Evolutionary conservation across 1,139 yeast genomes (phyloP), one percentile per base, ranked within the genome.

Genomic region (Candida sp.): DNA sequence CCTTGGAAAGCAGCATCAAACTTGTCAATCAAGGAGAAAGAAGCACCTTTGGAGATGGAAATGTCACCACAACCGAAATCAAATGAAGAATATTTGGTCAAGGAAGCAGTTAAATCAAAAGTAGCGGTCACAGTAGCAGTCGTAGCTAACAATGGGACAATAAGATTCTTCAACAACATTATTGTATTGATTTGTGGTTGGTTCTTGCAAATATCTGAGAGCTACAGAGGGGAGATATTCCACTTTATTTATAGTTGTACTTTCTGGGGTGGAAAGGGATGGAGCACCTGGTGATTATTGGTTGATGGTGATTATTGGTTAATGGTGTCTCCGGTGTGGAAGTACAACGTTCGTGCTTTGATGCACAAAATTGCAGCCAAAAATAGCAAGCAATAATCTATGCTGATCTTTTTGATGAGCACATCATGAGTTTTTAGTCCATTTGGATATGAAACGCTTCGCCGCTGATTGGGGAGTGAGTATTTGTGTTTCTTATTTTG

Each of bases 41-140:
- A 28, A 44, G 47, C 47, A 44, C 47, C 22, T 23, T 44, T 35
- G 25, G 39, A 30, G 30, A 44, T 44, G 35, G 47, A 35, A 25
- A 44, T 44, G 23, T 44, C 47, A 44, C 47, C 47, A 44, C 27
- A 12, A 27, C 47, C 42, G 31, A 44, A 44, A 34, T 44, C 37
- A 44, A 44, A 44, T 9, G 47, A 35, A 30, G 39, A 33, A 37
- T 44, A 28, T 30, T 44, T 44, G 28, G 42, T 44, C 11, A 44
- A 44, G 12, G 47, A 44, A 11, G 42, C n/a, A 11, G 42, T 28
- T 7, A 44, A 26, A 12, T 35, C 35, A 27, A 44, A 44, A 12
- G 33, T 26, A 28, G 47, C 47, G 30, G 47, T 7, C 26, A 44
- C 47, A 4, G 42, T 30, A 37, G 47, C 33, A 37, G 30, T 23